Evolutionary conservation across 2,329 filamentous ascomycete species (phyloP).

Genomic region (Daldinia sp.): DNA sequence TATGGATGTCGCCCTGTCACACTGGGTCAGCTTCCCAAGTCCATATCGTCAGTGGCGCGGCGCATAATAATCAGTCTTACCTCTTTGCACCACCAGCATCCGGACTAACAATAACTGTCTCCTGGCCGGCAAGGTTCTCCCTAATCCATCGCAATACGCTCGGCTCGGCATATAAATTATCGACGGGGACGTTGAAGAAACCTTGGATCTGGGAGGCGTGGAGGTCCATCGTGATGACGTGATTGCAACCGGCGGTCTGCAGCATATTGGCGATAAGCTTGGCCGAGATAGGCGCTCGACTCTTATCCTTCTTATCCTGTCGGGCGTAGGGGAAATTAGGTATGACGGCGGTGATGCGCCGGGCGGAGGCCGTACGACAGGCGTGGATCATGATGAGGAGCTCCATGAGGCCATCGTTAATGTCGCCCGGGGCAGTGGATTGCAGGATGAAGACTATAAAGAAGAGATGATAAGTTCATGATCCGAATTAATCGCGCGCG

Average conservation of each 20-base stretch:
- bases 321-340: conserved; percentile 97
- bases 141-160: conserved; percentile 92
- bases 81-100: conserved; percentile 96
- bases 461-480: conserved; percentile 21
- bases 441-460: conserved; percentile 87
- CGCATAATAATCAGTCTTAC: conserved; percentile 55
- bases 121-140: conserved; percentile 82
- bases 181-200: conserved; percentile 86
- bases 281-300: conserved; percentile 93
- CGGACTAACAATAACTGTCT: conserved; percentile 93
- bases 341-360: conserved; percentile 93
- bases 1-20: conserved; percentile 81
- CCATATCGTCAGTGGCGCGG: not conserved
- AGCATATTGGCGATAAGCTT: conserved; percentile 98
- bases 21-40: conserved; percentile 15
- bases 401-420: conserved; percentile 99
- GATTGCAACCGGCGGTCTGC: conserved; percentile 91
- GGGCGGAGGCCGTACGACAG: conserved; percentile 76
- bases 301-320: conserved; percentile 97
- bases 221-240: conserved; percentile 95
- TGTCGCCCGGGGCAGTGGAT: conserved; percentile 93
- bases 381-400: conserved; percentile 98
- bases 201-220: conserved; percentile 95
- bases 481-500: conserved; percentile 71
- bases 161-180: conserved; percentile 92